Evolutionary conservation across 148 eudicot species (phyloP), one percentile per base, ranked within the genome.

Genomic region (Heliosperma pusillum): DNA sequence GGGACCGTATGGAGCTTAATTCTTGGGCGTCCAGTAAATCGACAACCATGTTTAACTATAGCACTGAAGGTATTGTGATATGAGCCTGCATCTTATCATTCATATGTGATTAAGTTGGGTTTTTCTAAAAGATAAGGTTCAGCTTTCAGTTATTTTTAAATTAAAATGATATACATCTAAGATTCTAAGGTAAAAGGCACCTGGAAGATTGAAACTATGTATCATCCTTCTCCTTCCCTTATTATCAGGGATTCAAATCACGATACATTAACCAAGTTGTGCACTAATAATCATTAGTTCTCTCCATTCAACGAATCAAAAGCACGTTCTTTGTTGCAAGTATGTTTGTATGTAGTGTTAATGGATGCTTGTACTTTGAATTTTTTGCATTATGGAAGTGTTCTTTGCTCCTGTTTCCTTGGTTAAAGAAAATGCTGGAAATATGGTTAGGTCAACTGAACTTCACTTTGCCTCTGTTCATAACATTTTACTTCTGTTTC

Each of bases 1-100:
- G 97, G 97, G 75, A 89, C 90, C 52, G 87, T 88, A 53, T 95
- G 99, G 99, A 87, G 91, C 88, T 85, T 92, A 83, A 88, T 95
- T 84, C 69, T 92, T 78, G 92, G 92, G 21, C 96, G 97, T 45
- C 99, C 97, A 24, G 80, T 63, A 44, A 79, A 82, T 81, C 87
- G 97, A 21, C 83, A 88, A 68, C 87, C 96, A 63, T 89, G 93
- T 72, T 85, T 95, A 82, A 87, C 86, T 84, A 88, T 92, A 75
- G 97, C 87, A 42, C 83, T 95, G 78, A 92, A 92, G 99, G 99
- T 95, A 82, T 74, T 11, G 26, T 70, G 66, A 33, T 40, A 42
- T 57, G 70, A 67, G 60, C 68, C 26, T 61, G 76, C 56, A 57
- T 77, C n/a, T n/a, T n/a, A n/a, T n/a, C n/a, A n/a, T n/a, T n/a